A percentile compares a stretch with the other conserved stretches of the same genome.
These are phyloP conservation scores for Lumnitzera littorea DNA, from an alignment of 345 rosid genomes.

Conservation along the genomic window DNA sequence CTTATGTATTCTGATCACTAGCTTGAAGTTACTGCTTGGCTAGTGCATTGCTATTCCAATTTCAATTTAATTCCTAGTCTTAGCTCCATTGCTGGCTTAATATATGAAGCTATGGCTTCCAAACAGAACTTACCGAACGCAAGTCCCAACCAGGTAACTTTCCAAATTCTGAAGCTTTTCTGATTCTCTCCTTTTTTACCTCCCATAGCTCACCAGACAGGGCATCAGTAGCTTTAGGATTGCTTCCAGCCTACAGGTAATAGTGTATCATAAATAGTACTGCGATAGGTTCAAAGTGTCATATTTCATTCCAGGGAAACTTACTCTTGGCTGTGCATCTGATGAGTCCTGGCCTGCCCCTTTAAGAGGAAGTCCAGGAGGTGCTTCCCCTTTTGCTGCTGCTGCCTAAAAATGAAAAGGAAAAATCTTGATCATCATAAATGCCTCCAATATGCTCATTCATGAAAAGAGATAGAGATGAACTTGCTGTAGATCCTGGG, in stretches of 20 bases:
- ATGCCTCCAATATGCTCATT: too few relatives aligned
- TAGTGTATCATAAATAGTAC: conserved; percentile 1
- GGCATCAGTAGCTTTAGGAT: conserved; percentile 83
- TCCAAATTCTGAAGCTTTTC: conserved; percentile 72
- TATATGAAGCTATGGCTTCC: neutral
- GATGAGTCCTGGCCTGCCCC: conserved; percentile 98
- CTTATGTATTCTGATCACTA: too few relatives aligned
- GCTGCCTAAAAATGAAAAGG: conserved; percentile 61
- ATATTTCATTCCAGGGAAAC: conserved; percentile 13
- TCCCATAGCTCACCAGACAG: conserved; percentile 96
- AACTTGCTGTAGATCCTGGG: too few relatives aligned
- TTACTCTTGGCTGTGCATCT: conserved; percentile 79
- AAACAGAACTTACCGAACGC: conserved; percentile 79
- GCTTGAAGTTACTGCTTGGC: too few relatives aligned
- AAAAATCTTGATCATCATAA: conserved; percentile 6
- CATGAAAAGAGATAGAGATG: too few relatives aligned
- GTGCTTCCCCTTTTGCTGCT: conserved; percentile 99
- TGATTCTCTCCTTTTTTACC: conserved; percentile 78
- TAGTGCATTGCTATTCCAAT: too few relatives aligned
- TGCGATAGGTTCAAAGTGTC: conserved; percentile 9
- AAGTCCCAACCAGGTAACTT: conserved; percentile 93
- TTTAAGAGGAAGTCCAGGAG: conserved; percentile 96
- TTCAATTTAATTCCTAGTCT: too few relatives aligned
- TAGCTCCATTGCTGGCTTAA: too few relatives aligned
- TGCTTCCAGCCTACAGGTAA: conserved; percentile 63